phyloP scores from a whole-genome alignment of 2,329 filamentous ascomycete genomes.

The Epichloe amarillans region DNA sequence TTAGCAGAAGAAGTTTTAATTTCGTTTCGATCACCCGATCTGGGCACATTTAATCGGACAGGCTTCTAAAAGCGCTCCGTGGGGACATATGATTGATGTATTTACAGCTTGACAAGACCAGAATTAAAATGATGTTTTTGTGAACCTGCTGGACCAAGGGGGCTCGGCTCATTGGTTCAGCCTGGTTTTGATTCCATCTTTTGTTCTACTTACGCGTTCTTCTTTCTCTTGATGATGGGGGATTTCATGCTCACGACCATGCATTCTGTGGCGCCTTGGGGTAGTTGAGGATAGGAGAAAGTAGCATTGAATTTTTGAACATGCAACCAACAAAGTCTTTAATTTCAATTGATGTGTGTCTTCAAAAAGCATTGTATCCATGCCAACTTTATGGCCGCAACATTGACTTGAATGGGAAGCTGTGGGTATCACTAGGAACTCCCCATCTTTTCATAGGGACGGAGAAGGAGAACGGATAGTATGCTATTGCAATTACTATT shows the following conservation, averaged over 20 bases:
- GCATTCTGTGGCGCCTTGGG: not conserved
- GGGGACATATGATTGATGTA: slow-evolving; percentile 7
- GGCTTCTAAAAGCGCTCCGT: slow-evolving; percentile 3
- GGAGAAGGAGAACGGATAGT: no score
- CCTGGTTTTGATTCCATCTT: not conserved
- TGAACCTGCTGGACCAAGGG: not conserved
- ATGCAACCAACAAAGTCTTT: not conserved
- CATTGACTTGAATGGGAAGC: not conserved
- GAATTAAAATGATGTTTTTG: not conserved
- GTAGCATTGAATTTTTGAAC: not conserved
- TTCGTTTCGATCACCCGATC: not conserved
- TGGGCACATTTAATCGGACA: not conserved
- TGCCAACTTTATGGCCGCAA: no score
- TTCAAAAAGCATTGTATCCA: not conserved
- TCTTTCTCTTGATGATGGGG: not conserved
- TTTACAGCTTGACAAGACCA: not conserved
- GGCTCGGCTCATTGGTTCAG: not conserved
- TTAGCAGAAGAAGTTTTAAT: slow-evolving; percentile 1
- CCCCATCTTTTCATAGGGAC: no score
- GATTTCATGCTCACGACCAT: slow-evolving; percentile 4
- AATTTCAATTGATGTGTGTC: not conserved
- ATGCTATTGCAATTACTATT: no score
- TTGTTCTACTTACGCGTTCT: not conserved
- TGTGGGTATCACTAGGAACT: no score
- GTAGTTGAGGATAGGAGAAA: not conserved